phyloP scores from a whole-genome alignment of 2,329 filamentous ascomycete species.

The Aspergillus piperis region DNA sequence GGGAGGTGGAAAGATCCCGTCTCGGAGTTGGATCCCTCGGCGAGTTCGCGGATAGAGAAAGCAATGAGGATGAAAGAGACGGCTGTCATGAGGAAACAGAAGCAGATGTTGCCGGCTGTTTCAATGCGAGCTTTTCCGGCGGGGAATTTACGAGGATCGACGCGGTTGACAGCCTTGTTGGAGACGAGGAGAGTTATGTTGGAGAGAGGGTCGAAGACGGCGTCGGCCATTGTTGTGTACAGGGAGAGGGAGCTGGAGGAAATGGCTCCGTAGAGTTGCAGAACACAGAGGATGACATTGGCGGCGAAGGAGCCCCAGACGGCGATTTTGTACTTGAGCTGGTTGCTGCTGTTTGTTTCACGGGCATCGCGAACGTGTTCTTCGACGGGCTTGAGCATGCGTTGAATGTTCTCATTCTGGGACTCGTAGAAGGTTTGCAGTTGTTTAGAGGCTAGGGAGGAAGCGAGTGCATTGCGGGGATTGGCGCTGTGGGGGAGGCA shows the following conservation, averaged over 20 bases:
- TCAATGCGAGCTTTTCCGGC: slow-evolving; percentile 92
- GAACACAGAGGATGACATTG: slow-evolving; percentile 73
- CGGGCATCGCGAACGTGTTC: slow-evolving; percentile 82
- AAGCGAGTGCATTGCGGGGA: slow-evolving; percentile 25
- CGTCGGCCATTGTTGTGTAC: slow-evolving; percentile 96
- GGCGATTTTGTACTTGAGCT: slow-evolving; percentile 64
- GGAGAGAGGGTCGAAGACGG: slow-evolving; percentile 87
- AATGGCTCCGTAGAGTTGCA: slow-evolving; percentile 88
- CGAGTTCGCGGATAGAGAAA: slow-evolving; percentile 74
- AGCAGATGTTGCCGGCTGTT: slow-evolving; percentile 92
- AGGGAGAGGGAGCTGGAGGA: slow-evolving; percentile 88
- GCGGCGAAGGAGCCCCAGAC: slow-evolving; percentile 71
- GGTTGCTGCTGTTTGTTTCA: slow-evolving; percentile 77
- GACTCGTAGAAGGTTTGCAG: slow-evolving; percentile 81
- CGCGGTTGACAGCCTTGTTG: slow-evolving; percentile 81
- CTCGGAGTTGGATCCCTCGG: slow-evolving; percentile 47
- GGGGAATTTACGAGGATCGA: slow-evolving; percentile 83
- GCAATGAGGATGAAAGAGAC: slow-evolving; percentile 92
- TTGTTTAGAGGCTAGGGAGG: slow-evolving; percentile 22
- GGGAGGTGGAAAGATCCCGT: slow-evolving; percentile 74
- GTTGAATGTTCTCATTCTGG: slow-evolving; percentile 92
- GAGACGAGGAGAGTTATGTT: slow-evolving; percentile 85
- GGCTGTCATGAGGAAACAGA: slow-evolving; percentile 93
- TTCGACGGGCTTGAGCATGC: slow-evolving; percentile 87
- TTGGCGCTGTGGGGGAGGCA: slow-evolving; percentile 4